These are phyloP conservation scores for Tylopilus balloui DNA, from an alignment of 768 basidiomycete species.

Conservation along the genomic window DNA sequence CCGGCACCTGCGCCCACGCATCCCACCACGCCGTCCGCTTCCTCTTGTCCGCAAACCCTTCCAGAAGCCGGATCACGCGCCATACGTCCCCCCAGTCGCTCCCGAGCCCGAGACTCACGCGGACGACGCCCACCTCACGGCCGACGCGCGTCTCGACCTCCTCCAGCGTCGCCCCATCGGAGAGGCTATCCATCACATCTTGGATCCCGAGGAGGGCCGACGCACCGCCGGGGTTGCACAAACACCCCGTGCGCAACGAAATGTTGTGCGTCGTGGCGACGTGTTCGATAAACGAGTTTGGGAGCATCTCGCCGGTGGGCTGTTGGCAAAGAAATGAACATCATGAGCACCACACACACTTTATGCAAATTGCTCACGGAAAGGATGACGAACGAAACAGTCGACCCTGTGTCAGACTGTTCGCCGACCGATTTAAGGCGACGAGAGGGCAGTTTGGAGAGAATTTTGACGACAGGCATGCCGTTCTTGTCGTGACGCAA, in stretches of 20 bases:
- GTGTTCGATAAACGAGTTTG: constrained; percentile 71
- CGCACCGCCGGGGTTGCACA: constrained; percentile 85
- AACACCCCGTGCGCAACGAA: constrained; percentile 78
- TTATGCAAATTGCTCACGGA: constrained; percentile 41
- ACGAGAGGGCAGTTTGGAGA: constrained; percentile 57
- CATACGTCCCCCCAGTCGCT: constrained; percentile 75
- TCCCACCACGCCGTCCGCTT: constrained; percentile 40
- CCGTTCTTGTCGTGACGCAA: constrained; percentile 59
- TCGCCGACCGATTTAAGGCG: constrained; percentile 59
- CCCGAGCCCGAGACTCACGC: constrained; percentile 75
- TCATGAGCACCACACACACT: no score
- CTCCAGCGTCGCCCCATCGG: constrained; percentile 52
- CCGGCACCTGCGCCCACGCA: constrained; percentile 28
- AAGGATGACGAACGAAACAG: constrained; percentile 58
- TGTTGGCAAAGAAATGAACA: constrained; percentile 23
- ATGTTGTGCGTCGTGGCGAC: constrained; percentile 60
- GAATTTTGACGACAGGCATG: constrained; percentile 59
- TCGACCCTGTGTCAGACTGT: constrained; percentile 62
- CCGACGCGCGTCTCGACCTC: constrained; percentile 62
- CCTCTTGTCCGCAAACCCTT: constrained; percentile 39
- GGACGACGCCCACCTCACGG: constrained; percentile 67
- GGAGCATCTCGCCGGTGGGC: constrained; percentile 63
- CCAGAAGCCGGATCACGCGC: constrained; percentile 48
- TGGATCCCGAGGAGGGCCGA: constrained; percentile 66
- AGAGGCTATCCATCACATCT: constrained; percentile 60